Percentiles rank a stretch among this genome's conserved stretches.
Evolutionary conservation across 495 filamentous ascomycete species (phyloP).

Genomic region (Aspergillus bridgeri): DNA sequence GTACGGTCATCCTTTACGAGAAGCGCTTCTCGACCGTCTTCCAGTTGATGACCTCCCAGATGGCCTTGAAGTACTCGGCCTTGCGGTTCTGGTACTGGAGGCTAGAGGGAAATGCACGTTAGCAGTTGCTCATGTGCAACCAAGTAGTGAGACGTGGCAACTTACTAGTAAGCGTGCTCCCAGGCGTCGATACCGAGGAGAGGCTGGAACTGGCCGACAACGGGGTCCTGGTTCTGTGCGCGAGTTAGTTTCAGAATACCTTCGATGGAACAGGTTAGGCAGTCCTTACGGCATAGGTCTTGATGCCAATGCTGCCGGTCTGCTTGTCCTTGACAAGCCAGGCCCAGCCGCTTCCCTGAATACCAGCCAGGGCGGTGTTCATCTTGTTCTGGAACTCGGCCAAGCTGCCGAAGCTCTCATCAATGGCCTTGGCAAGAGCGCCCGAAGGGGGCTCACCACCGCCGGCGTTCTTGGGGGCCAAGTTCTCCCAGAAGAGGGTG

Average conservation of each 20-base stretch:
- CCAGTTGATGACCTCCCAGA: slow-evolving; percentile 99
- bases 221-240: slow-evolving; percentile 80
- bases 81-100: slow-evolving; percentile 98
- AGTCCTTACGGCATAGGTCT: slow-evolving; percentile 63
- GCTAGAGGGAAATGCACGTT: slow-evolving; percentile 35
- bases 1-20: slow-evolving; percentile 19
- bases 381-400: slow-evolving; percentile 74
- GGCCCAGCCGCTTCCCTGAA: slow-evolving; percentile 94
- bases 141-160: slow-evolving; percentile 3
- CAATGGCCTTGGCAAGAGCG: slow-evolving; percentile 65
- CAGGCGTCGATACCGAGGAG: slow-evolving; percentile 95
- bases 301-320: slow-evolving; percentile 69
- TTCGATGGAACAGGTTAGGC: not conserved
- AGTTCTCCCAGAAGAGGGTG: slow-evolving; percentile 89
- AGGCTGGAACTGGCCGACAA: slow-evolving; percentile 80
- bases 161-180: slow-evolving; percentile 83
- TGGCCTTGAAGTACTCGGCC: slow-evolving; percentile 93
- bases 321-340: slow-evolving; percentile 88
- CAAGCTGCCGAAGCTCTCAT: slow-evolving; percentile 70
- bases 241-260: not conserved
- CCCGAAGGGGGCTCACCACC: slow-evolving; percentile 76
- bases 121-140: slow-evolving; percentile 41
- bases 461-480: slow-evolving; percentile 66
- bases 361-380: slow-evolving; percentile 72
- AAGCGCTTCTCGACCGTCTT: slow-evolving; percentile 88